Conservation (phyloP, 148 eudicot genomes). For the Rhododendron simsii region DNA sequence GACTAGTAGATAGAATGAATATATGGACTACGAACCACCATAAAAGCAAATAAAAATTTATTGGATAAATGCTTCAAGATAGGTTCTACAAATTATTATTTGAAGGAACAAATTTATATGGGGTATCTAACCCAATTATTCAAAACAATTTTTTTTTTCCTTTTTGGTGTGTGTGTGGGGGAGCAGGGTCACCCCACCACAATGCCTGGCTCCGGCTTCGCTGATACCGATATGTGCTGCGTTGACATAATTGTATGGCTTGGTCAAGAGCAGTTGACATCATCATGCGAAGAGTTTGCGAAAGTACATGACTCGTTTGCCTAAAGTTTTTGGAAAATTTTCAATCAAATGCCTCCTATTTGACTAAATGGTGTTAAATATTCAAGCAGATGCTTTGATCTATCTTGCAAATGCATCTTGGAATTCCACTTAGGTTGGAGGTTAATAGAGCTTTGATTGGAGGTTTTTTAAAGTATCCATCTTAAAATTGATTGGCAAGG, state of each 20-base stretch:
- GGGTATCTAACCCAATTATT: no score
- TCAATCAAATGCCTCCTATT: background rate
- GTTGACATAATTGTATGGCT: background rate
- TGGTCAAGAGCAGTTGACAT: background rate
- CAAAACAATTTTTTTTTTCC: no score
- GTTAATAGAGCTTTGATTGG: background rate
- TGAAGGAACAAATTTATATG: no score
- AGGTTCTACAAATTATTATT: no score
- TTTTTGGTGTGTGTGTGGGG: no score
- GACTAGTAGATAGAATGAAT: no score
- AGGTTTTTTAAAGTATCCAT: no score
- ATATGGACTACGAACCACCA: no score
- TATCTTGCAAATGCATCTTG: background rate
- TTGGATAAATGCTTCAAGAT: no score
- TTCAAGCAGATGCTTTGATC: background rate
- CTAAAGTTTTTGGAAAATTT: background rate
- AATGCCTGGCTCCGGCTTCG: no score
- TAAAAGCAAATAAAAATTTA: no score
- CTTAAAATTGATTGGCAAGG: background rate
- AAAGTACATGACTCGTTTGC: background rate
- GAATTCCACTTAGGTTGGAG: background rate
- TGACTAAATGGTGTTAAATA: background rate
- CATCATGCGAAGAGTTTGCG: background rate
- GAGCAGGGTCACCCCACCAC: no score
- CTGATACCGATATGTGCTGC: background rate